Base-by-base conservation (phyloP, 1,139 yeast species). In the Sugiyamaella neomexicana region DNA sequence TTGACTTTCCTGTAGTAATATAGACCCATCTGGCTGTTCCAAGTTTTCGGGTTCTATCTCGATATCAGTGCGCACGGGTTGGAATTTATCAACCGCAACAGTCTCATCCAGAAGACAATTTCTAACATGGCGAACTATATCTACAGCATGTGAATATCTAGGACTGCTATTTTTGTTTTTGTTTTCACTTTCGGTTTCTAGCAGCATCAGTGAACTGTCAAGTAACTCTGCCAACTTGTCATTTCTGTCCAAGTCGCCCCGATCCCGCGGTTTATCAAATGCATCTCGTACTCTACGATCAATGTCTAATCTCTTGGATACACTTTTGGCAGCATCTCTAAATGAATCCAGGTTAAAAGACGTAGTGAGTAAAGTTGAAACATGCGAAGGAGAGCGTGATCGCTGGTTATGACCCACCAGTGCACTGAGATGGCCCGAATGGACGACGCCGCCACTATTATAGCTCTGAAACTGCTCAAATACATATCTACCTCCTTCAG, bases 401-500 rank as follows among this genome's bases (percentile, higher is more conserved):
- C 25, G 25, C 25, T 20, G 25, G 25, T 20, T 20, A 20, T 20
- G 3, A 20, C 25, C 25, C 3, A 20, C 25, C 25, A 20, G 3
- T 20, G 25, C 25, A 20, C 25, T 20, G 25, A 20, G 25, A 38
- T 23, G 44, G 15, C 36, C 32, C 29, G 17, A 29, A 23, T 40
- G n/a, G n/a, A n/a, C 41, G 10, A 40, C 46, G 15, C 13, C 23
- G n/a, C n/a, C n/a, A n/a, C n/a, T n/a, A 43, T 42, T 23, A 27
- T 20, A 43, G n/a, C 38, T 29, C 16, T 45, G 37, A 46, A 63
- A 68, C 52, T 68, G 69, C 32, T 57, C 57, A n/a, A 60, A 57
- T 12, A 68, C 61, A 16, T 63, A 58, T 36, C 58, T 55, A 1
- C 71, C 72, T 1, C 70, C 71, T 7, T 62, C 66, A 4, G 59